Base-by-base conservation (phyloP, 2,329 filamentous ascomycete species). In the Colletotrichum shisoi region DNA sequence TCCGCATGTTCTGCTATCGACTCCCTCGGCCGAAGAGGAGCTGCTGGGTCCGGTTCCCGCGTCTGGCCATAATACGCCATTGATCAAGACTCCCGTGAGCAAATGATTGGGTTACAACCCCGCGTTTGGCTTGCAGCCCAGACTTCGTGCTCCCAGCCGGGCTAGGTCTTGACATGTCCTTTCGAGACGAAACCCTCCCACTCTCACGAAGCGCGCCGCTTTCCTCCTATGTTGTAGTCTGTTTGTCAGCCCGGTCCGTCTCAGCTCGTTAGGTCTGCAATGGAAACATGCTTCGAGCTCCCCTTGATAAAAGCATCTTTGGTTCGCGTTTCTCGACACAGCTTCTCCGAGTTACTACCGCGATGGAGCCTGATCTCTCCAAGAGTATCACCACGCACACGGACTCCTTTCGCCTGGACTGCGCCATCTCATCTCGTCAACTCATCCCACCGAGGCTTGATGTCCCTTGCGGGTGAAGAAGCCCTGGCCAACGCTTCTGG, bases 371-470 rank as follows among this genome's bases (percentile, higher is more conserved):
- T 48, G 79, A 83, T 70, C 75, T 73, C 40, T 77, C 75, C 49
- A 76, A 78, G 70, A 78, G 76, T 67, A 78, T 81, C 65, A 80
- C 79, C 13, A 78, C 80, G 71, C 80, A 82, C 63, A 79, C 81
- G 37, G 79, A 81, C 66, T 76, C 80, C n/a, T 81, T 82, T 68
- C 76, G 78, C 37, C 73, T 82, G 19, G 78, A 79, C 57, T 27
- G 73, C 70, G 37, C 72, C 75, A 19, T 69, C 68, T 15, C 61
- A 71, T 57, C 72, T 72, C 66, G 73, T 71, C 70, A 74, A 71
- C 69, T 76, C 54, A 6, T 54, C 61, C n/a, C 21, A 17, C 2
- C 48, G 56, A 34, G 49, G 17, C 27, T 65, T 54, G 4, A 31
- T 64, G 34, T 70, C 67, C 15, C 56, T 69, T 37, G 69, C 64